Conservation (phyloP, 73 alveolate species). For the Blepharisma japonicum region DNA sequence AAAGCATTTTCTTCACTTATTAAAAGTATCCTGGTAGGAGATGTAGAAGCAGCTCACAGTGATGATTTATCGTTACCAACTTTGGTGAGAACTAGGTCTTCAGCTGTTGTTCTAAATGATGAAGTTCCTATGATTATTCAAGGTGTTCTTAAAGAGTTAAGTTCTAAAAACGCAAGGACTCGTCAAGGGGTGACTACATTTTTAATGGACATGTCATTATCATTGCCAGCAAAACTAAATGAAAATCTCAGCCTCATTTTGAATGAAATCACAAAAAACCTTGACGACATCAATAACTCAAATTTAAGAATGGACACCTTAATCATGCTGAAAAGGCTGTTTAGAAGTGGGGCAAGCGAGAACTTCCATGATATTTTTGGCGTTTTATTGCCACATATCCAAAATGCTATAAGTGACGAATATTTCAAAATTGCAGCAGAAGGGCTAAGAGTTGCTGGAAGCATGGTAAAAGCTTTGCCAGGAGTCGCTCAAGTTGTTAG, state of each 20-base stretch:
- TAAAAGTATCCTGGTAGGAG: conserved; percentile 37
- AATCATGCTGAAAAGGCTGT: conserved; percentile 40
- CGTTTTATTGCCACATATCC: conserved; percentile 29
- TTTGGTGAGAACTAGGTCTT: conserved; percentile 38
- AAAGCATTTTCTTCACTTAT: conserved; percentile 50
- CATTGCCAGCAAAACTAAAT: conserved; percentile 26
- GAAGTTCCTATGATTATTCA: conserved; percentile 51
- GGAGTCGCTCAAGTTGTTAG: conserved; percentile 17
- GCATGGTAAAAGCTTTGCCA: conserved; percentile 39
- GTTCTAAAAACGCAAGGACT: conserved; percentile 29
- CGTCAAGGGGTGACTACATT: conserved; percentile 27
- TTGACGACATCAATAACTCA: conserved; percentile 43
- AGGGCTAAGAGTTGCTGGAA: conserved; percentile 54
- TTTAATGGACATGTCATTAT: conserved; percentile 6
- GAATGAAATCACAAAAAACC: conserved; percentile 42
- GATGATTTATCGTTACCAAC: conserved; percentile 36
- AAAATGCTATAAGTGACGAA: conserved; percentile 40
- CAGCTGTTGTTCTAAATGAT: conserved; percentile 43
- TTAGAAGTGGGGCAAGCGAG: conserved; percentile 27
- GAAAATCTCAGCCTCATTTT: conserved; percentile 34
- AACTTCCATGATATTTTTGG: conserved; percentile 29
- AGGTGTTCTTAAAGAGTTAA: conserved; percentile 42
- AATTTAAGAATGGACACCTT: conserved; percentile 48
- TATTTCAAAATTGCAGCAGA: conserved; percentile 55
- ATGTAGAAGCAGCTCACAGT: conserved; percentile 4